These are phyloP conservation scores for Fraxinus americana DNA, from an alignment of 257 asterid genomes.

Conservation along the genomic window DNA sequence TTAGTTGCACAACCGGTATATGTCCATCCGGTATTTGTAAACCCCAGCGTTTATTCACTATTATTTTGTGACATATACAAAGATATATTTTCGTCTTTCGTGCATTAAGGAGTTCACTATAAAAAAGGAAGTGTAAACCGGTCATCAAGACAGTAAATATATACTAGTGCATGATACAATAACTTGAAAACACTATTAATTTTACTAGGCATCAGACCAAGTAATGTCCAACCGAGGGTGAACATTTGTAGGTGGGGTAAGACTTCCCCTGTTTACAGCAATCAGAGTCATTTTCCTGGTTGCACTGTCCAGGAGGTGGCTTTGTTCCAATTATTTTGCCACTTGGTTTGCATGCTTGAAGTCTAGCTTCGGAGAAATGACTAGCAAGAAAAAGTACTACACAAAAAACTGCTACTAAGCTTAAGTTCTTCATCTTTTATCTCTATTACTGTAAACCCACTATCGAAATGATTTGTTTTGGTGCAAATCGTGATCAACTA, in stretches of 20 bases:
- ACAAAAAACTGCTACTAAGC: background rate
- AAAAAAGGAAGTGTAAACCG: background rate
- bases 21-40: no score
- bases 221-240: conserved; percentile 41
- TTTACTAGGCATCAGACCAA: conserved; percentile 10
- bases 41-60: no score
- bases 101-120: no score
- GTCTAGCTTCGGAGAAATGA: background rate
- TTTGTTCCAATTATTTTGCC: conserved; percentile 43
- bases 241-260: conserved; percentile 41
- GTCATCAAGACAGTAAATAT: background rate
- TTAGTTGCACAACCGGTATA: no score
- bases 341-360: conserved; percentile 29
- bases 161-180: no score
- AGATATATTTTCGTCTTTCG: background rate
- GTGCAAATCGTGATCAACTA: background rate
- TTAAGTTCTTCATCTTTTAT: background rate
- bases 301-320: conserved; percentile 46
- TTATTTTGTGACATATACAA: no score
- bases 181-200: background rate
- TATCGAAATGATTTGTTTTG: background rate
- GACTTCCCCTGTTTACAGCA: conserved; percentile 39
- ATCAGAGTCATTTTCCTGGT: conserved; percentile 41
- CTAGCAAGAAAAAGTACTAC: background rate
- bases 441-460: background rate